Evolutionary conservation across 2,329 filamentous ascomycete genomes (phyloP), one percentile per base, ranked within the genome.

Genomic region (Cadophora sp.): DNA sequence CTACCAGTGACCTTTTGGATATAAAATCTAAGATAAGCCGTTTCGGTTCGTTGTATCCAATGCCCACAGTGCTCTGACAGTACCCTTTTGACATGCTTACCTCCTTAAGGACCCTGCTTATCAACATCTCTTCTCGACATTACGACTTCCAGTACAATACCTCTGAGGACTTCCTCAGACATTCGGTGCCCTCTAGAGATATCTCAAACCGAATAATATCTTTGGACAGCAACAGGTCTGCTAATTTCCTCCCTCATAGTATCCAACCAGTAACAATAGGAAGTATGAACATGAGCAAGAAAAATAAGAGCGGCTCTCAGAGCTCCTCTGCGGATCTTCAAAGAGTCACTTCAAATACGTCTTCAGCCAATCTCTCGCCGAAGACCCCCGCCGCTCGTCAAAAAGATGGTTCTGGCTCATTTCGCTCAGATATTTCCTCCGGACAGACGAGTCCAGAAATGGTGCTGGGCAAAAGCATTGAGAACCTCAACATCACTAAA

Each of bases 281-380:
- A 40, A 40, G 24, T 3, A 16, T 43, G 26, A 62, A 24, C n/a
- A 62, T 62, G 59, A 40, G 59, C 22, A 48, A 27, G 19, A 48
- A 48, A 24, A 11, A 26, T 14, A 62, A 62, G 24, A 50, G 26
- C 31, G 26, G 26, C 16, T 62, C 59, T 34, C 24, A n/a, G 40
- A 62, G 59, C 59, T 62, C 40, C 11, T 7, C 3, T 31, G 26
- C 16, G 16, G 40, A 5, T 50, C 59, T 40, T n/a, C 26, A 50
- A 4, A 40, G 59, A 9, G 43, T 22, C 1, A 50, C 24, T 26
- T 62, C 59, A 6, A 62, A 48, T 9, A n/a, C 43, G 14, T 46
- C 59, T 29, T 40, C n/a, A 16, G 48, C 8, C 34, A 59, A 59
- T 26, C 6, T 62, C 40, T 62, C 43, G 37, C 59, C 59, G 50